These are phyloP conservation scores for Phyllosticta paracitricarpa DNA, from an alignment of 2,329 filamentous ascomycete species.

Conservation along the genomic window DNA sequence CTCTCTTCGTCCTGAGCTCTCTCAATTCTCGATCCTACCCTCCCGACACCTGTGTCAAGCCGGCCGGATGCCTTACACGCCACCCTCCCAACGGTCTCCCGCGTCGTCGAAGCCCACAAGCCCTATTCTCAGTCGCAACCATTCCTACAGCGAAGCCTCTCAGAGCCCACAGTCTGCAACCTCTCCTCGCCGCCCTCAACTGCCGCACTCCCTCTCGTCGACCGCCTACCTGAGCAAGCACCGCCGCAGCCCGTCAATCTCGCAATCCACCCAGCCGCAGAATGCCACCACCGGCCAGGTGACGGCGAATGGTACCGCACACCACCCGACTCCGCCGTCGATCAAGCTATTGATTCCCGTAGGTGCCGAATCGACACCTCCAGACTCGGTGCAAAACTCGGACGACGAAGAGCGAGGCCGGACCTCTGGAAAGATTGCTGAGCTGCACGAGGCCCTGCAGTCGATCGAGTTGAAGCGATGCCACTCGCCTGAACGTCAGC, in stretches of 20 bases:
- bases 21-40: constrained; percentile 23
- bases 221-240: constrained; percentile 53
- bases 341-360: constrained; percentile 47
- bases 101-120: constrained; percentile 45
- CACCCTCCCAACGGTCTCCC: constrained; percentile 57
- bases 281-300: constrained; percentile 19
- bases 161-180: constrained; percentile 24
- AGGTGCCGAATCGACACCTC: constrained; percentile 81
- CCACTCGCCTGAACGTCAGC: constrained; percentile 42
- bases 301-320: constrained; percentile 49
- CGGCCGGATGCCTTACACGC: constrained; percentile 76
- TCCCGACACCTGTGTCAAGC: constrained; percentile 20
- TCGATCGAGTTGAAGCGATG: constrained; percentile 59
- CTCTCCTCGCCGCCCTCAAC: constrained; percentile 32
- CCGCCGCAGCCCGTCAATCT: constrained; percentile 46
- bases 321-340: constrained; percentile 48
- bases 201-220: constrained; percentile 48
- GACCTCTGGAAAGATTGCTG: constrained; percentile 40
- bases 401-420: constrained; percentile 68
- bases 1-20: constrained; percentile 25
- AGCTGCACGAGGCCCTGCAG: constrained; percentile 74
- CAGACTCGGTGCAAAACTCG: constrained; percentile 70
- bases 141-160: constrained; percentile 36
- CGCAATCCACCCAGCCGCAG: constrained; percentile 18
- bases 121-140: constrained; percentile 39